phyloP scores from a whole-genome alignment of 2,329 filamentous ascomycete species.

The Fusarium nygamai region DNA sequence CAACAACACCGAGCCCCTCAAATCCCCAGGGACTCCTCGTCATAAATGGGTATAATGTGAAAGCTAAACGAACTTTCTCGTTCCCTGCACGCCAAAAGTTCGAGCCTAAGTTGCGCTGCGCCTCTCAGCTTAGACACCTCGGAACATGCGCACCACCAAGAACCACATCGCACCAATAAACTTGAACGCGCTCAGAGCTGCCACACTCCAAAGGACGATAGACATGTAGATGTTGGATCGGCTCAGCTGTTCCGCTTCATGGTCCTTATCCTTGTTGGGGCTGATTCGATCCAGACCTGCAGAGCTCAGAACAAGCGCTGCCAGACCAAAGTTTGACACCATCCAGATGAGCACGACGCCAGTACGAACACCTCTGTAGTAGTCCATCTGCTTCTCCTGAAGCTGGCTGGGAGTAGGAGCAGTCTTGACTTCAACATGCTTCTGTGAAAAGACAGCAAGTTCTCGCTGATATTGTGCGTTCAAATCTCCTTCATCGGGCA shows the following conservation, averaged over 20 bases:
- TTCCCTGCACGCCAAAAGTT: slow-evolving; percentile 1
- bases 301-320: slow-evolving; percentile 85
- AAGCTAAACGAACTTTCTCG: slow-evolving; percentile 18
- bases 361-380: slow-evolving; percentile 95
- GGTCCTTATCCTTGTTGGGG: slow-evolving; percentile 43
- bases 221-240: slow-evolving; percentile 85
- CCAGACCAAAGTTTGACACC: slow-evolving; percentile 91
- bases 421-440: slow-evolving; percentile 78
- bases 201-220: slow-evolving; percentile 89
- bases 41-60: slow-evolving; percentile 44
- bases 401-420: slow-evolving; percentile 62
- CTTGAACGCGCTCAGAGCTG: slow-evolving; percentile 83
- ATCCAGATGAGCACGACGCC: slow-evolving; percentile 96
- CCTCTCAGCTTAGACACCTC: slow-evolving; percentile 64
- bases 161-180: slow-evolving; percentile 93
- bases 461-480: slow-evolving; percentile 96
- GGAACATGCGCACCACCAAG: slow-evolving; percentile 87
- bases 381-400: slow-evolving; percentile 92
- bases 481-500: slow-evolving; percentile 93
- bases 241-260: slow-evolving; percentile 56
- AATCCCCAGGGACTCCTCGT: slow-evolving; percentile 9
- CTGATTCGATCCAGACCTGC: slow-evolving; percentile 80
- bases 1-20: slow-evolving; percentile 17
- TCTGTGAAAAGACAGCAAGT: slow-evolving; percentile 75
- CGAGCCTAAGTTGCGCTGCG: neutral